Evolutionary conservation across 1,284 basidiomycete genomes (phyloP), one percentile per base, ranked within the genome.

Genomic region (Rhodotorula sp.): DNA sequence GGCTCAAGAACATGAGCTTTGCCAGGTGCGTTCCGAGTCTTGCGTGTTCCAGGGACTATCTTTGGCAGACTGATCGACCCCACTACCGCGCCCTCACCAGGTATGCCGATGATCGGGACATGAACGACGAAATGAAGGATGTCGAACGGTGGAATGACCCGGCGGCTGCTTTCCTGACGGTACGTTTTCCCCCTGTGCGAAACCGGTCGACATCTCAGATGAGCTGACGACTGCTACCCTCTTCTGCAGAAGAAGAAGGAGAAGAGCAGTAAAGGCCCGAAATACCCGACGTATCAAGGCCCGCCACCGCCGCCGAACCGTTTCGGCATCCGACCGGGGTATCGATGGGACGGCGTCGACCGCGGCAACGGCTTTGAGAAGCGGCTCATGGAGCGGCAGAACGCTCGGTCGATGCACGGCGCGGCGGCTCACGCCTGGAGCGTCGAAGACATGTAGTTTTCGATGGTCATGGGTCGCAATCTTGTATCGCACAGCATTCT

Each of bases 281-380:
- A 63, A 42, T 75, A 85, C 81, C 95, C 95, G 2, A 88, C 89
- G 78, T 99, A 98, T 80, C 85, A 83, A 37, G 94, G 94, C 14
- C 91, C 93, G 0, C 86, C 88, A 3, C 93, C 91, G 3, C 89
- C 93, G 24, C 93, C 95, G 14, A 99, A 99, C 83, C 87, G 95
- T 15, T 99, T 95, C 80, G 89, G 89, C 33, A 97, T 99, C 74
- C 88, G 87, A 67, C 96, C 95, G 18, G 95, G 95, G 0, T 95
- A 95, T 79, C 85, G 95, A 76, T 99, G 95, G 95, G 95, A 98
- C 79, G 93, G 77, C 18, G 77, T 78, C 55, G 76, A 77, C 48
- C 57, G 93, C 58, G 95, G 93, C 2, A 99, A 89, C 74, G 95
- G 95, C 2, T 98, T 95, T 75, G 95, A 99, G 83, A 91, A 90